Evolutionary conservation across 768 basidiomycete species (phyloP), one percentile per base, ranked within the genome.

Genomic region (Termitomyces titanicus): DNA sequence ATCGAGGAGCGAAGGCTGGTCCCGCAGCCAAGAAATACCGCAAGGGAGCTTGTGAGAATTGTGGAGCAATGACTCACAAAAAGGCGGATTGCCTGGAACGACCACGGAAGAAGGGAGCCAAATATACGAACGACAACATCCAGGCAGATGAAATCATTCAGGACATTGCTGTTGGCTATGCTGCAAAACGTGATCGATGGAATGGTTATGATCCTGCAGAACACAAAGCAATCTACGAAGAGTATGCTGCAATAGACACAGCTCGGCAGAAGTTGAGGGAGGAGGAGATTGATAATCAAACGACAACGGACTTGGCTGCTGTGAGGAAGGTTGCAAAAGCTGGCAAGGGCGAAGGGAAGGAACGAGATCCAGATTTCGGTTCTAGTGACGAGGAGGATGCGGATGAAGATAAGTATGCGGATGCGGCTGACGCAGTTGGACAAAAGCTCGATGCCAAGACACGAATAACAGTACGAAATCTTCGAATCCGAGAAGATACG

Each of bases 361-460:
- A 79, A 37, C 79, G 71, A 43, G 94, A 96, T 65, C 86, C 88
- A 12, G 97, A 98, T 68, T 98, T 98, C 72, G 96, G 97, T 12
- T 94, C 92, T 29, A 94, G 92, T 68, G 92, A 94, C 59, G 95
- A 98, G 61, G 95, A 98, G 59, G 93, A 94, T 64, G 92, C 86
- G 44, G 96, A 98, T 63, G 94, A 97, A 68, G 94, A 97, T 73
- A 97, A 98, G 74, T 98, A 98, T 64, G 97, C 97, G 12, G 97
- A 99, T 65, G 89, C 92, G 22, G 96, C 96, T 11, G 96, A 99
- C 64, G 94, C 94, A 38, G 95, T 98, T 4, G 97, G 97, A 15
- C 97, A 99, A 70, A 97, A 98, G 70, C 76, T 98, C 63, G 97
- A 99, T 70, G 92, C 95, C 15, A 98, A 99, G 75, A 97, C 94